phyloP scores from a whole-genome alignment of 2,329 filamentous ascomycete genomes.

The Cercospora sesami region DNA sequence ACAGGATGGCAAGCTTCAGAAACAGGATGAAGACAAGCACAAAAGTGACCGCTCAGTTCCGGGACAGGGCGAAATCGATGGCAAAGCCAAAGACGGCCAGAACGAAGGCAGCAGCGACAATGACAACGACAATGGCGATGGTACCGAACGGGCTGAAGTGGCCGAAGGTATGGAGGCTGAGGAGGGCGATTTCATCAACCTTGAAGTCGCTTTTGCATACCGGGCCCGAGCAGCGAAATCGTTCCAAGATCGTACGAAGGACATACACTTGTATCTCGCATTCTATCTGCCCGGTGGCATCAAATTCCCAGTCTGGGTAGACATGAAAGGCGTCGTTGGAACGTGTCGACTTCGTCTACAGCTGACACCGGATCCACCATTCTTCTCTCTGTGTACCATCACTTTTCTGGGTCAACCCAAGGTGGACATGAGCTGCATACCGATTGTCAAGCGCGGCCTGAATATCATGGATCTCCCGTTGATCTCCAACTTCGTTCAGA shows the following conservation, averaged over 20 bases:
- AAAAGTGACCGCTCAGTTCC: conserved; percentile 53
- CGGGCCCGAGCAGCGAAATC: conserved; percentile 60
- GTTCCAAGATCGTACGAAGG: conserved; percentile 64
- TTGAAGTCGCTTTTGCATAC: conserved; percentile 75
- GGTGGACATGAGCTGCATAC: conserved; percentile 68
- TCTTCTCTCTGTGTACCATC: conserved; percentile 72
- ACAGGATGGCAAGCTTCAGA: conserved; percentile 58
- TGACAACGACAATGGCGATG: conserved; percentile 38
- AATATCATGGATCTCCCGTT: conserved; percentile 76
- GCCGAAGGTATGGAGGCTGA: conserved; percentile 70
- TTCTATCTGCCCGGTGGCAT: conserved; percentile 61
- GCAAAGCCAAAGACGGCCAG: conserved; percentile 39
- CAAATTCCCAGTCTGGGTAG: conserved; percentile 69
- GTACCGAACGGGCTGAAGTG: conserved; percentile 36
- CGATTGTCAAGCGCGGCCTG: conserved; percentile 66
- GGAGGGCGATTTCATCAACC: conserved; percentile 74
- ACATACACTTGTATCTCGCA: conserved; percentile 70
- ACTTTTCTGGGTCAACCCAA: conserved; percentile 75
- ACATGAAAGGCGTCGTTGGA: conserved; percentile 70
- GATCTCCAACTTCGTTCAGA: conserved; percentile 73
- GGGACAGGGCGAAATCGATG: conserved; percentile 45
- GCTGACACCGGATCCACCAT: conserved; percentile 72
- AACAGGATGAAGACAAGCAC: conserved; percentile 45
- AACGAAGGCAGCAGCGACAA: conserved; percentile 32
- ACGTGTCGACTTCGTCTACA: conserved; percentile 69